A percentile compares a stretch with the other conserved stretches of the same genome.
Evolutionary conservation across 495 filamentous ascomycete species (phyloP).

Genomic region (Penicillium silybi): DNA sequence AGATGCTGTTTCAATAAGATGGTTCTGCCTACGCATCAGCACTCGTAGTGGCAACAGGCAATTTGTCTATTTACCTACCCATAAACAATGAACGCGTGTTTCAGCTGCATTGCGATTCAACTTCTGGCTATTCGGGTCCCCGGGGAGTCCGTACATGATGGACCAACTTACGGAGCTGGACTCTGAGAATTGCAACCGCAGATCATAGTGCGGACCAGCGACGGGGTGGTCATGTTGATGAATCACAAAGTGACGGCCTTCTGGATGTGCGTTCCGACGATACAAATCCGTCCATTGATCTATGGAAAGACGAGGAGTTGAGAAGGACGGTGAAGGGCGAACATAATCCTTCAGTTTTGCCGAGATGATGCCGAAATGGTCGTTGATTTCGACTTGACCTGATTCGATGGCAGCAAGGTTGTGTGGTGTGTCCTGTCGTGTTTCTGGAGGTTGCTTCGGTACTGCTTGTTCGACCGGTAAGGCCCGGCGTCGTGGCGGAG

Average conservation of each 20-base stretch:
- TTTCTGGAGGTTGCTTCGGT: not conserved
- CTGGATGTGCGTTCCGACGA: slow-evolving; percentile 38
- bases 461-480: not conserved
- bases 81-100: slow-evolving; percentile 62
- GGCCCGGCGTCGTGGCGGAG: slow-evolving; percentile 8
- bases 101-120: slow-evolving; percentile 62
- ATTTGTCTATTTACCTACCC: slow-evolving; percentile 41
- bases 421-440: not conserved
- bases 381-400: slow-evolving; percentile 45
- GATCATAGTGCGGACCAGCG: slow-evolving; percentile 61
- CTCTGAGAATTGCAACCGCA: slow-evolving; percentile 62
- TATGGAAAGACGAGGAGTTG: slow-evolving; percentile 38
- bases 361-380: slow-evolving; percentile 53
- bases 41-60: not conserved
- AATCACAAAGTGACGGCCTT: slow-evolving; percentile 59
- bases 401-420: slow-evolving; percentile 54
- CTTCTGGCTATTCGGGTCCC: slow-evolving; percentile 55
- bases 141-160: slow-evolving; percentile 63
- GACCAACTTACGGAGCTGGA: slow-evolving; percentile 61
- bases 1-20: slow-evolving; percentile 63
- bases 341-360: slow-evolving; percentile 30
- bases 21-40: slow-evolving; percentile 43
- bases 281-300: slow-evolving; percentile 51
- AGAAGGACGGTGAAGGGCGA: slow-evolving; percentile 3
- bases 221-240: slow-evolving; percentile 70